Conservation (phyloP, 441 rosid species). For the Croton laevigatus region DNA sequence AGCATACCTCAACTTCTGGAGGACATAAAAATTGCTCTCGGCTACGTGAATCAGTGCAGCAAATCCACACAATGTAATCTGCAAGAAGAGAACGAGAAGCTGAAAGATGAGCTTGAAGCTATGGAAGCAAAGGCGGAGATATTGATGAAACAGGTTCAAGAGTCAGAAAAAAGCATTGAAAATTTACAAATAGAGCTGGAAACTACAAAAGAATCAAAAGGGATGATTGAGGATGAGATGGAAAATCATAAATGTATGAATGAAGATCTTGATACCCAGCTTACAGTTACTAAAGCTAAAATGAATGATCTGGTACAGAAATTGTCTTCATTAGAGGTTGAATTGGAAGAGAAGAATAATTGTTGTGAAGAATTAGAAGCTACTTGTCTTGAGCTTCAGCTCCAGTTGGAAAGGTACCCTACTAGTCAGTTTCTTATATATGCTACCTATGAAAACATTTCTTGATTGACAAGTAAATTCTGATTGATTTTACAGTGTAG, state of each 20-base stretch:
- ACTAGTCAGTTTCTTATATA: background rate
- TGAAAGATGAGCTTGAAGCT: too few species aligned
- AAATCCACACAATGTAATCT: conserved; percentile 18
- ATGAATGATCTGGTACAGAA: conserved; percentile 65
- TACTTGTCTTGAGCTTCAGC: conserved; percentile 88
- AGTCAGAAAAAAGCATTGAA: conserved; percentile 48
- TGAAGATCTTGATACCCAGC: conserved; percentile 84
- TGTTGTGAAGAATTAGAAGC: conserved; percentile 91
- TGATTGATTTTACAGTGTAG: conserved; percentile 42
- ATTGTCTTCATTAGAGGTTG: conserved; percentile 83
- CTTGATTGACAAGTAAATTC: background rate
- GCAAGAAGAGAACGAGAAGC: conserved; percentile 27
- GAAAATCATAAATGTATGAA: conserved; percentile 69
- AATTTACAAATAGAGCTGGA: conserved; percentile 48
- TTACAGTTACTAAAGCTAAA: conserved; percentile 55
- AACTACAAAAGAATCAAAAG: conserved; percentile 44
- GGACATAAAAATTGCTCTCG: conserved; percentile 73
- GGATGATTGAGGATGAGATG: conserved; percentile 55
- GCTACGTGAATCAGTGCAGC: conserved; percentile 38
- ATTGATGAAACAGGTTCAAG: conserved; percentile 37
- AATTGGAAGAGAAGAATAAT: conserved; percentile 69
- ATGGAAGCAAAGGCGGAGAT: conserved; percentile 35
- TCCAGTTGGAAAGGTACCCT: conserved; percentile 78
- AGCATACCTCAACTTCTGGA: conserved; percentile 52
- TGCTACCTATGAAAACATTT: conserved; percentile 2